phyloP scores from a whole-genome alignment of 169 alveolate genomes.

The Plasmodium chabaudi region DNA sequence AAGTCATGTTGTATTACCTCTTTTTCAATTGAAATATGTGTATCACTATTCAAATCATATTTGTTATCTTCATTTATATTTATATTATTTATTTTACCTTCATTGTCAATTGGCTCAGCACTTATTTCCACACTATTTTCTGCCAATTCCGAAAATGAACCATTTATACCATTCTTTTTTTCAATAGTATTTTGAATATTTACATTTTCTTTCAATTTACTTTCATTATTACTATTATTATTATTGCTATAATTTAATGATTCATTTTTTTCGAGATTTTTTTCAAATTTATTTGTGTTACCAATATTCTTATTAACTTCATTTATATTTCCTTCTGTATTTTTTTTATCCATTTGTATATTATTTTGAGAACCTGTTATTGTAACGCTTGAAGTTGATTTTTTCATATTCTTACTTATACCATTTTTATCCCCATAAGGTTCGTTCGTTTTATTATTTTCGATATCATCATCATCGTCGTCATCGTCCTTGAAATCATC shows the following conservation, averaged over 20 bases:
- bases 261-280: not conserved
- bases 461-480: slow-evolving; percentile 3
- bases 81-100: too few species aligned
- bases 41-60: too few species aligned
- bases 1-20: slow-evolving; percentile 32
- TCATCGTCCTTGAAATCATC: slow-evolving; percentile 23
- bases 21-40: slow-evolving; percentile 7
- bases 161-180: not conserved
- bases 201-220: not conserved
- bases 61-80: too few species aligned
- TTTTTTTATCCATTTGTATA: too few species aligned
- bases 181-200: not conserved
- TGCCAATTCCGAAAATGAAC: not conserved
- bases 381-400: too few species aligned
- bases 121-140: not conserved
- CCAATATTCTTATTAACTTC: not conserved
- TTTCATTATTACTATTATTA: not conserved
- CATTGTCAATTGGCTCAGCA: too few species aligned
- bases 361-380: too few species aligned
- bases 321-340: too few species aligned
- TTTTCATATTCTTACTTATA: too few species aligned
- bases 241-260: not conserved
- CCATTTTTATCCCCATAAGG: not conserved
- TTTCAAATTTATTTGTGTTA: not conserved
- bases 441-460: slow-evolving; percentile 8